A percentile compares a stretch with the other conserved stretches of the same genome.
These are phyloP conservation scores for Cylindrotheca fusiformis DNA, from an alignment of 108 stramenopile species.

Conservation along the genomic window DNA sequence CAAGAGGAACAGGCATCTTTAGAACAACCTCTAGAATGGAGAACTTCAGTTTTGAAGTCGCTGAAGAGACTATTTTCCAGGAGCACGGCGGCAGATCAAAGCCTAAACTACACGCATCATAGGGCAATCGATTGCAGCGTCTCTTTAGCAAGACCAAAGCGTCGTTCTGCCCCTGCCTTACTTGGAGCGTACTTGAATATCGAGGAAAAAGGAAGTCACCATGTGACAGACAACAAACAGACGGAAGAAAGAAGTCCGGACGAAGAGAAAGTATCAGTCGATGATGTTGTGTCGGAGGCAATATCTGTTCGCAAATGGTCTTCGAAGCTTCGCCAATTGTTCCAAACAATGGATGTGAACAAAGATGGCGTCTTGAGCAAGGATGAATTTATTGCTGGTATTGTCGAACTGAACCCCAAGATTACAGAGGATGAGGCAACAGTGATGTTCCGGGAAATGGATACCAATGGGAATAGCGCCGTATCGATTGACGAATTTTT, in stretches of 20 bases:
- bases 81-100: neutral
- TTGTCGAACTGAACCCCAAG: constrained; percentile 21
- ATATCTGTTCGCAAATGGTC: constrained; percentile 35
- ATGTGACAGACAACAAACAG: constrained; percentile 1
- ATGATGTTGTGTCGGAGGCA: constrained; percentile 29
- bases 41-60: neutral
- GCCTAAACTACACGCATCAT: constrained; percentile 1
- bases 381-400: constrained; percentile 44
- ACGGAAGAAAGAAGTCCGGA: neutral
- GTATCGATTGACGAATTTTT: constrained; percentile 38
- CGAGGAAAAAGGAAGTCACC: constrained; percentile 38
- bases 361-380: constrained; percentile 37
- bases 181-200: constrained; percentile 65
- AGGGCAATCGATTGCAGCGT: constrained; percentile 21
- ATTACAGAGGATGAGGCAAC: constrained; percentile 26
- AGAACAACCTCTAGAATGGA: neutral
- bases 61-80: neutral
- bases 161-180: constrained; percentile 37
- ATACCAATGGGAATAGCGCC: constrained; percentile 34
- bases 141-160: constrained; percentile 16
- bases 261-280: constrained; percentile 15
- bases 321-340: constrained; percentile 34
- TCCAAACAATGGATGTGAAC: constrained; percentile 44
- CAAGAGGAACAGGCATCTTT: neutral
- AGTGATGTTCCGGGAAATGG: constrained; percentile 38